Evolutionary conservation across 2,329 filamentous ascomycete species (phyloP), one percentile per base, ranked within the genome.

Genomic region (Alternaria burnsii): DNA sequence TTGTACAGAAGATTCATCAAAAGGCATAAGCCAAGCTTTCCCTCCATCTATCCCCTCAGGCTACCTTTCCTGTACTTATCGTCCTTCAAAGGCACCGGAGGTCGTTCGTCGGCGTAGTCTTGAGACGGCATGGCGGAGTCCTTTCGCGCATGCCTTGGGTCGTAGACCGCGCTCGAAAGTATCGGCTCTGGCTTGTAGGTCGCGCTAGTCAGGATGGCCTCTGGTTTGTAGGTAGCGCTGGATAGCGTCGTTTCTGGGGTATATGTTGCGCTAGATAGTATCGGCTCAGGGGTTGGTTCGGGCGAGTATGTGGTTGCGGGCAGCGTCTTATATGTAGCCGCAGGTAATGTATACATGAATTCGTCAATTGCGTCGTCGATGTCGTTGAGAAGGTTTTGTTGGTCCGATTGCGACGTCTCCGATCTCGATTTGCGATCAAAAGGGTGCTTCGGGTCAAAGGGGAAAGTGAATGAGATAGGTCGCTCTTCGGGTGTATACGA

Each of bases 301-400:
- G 58, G 38, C n/a, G 55, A 42, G 50, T 69, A 72, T 12, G 57
- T 66, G 18, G 68, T 61, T 9, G 65, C 59, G 7, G 68, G 65
- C 8, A 70, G 48, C 8, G 40, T 34, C 22, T 61, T 52, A 41
- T 65, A 69, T 10, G 60, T 62, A 9, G 62, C 62, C 12, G 63
- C 59, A 14, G 67, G 55, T 10, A 62, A 58, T n/a, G 59, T 66
- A 52, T 63, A 71, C 44, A 64, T 57, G 44, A 68, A 71, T 47
- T 71, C 67, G 24, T 72, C 70, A 40, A 72, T 72, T 5, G 70
- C 70, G 30, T 68, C 65, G 52, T 72, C 70, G 32, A 72, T 72
- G 8, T 72, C 63, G 16, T 68, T 58, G 18, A 72, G 59, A 7
- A 72, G 46, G 16, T 66, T 64, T 20, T 66, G 59, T 34, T 66